Evolutionary conservation across 768 basidiomycete species (phyloP).

Genomic region (Suillus lakei): DNA sequence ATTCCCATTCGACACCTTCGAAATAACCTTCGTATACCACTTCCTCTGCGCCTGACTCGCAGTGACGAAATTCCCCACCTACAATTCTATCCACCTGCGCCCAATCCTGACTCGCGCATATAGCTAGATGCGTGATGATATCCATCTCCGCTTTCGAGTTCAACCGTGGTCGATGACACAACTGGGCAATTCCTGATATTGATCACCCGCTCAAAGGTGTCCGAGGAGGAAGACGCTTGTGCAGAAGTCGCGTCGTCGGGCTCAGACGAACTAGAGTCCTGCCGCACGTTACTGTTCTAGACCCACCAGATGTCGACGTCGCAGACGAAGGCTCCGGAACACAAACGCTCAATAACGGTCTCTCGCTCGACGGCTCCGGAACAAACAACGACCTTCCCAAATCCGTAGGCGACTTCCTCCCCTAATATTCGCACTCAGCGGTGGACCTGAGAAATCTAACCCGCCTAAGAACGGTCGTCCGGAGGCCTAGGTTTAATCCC

Average conservation of each 20-base stretch:
- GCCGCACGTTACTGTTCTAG: conserved; percentile 21
- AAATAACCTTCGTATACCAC: conserved; percentile 91
- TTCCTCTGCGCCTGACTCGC: conserved; percentile 95
- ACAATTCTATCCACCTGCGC: conserved; percentile 85
- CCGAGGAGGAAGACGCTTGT: conserved; percentile 22
- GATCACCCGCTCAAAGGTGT: conserved; percentile 81
- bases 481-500: conserved; percentile 9
- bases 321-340: conserved; percentile 34
- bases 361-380: conserved; percentile 54
- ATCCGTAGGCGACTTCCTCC: conserved; percentile 37
- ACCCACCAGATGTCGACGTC: background rate
- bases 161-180: conserved; percentile 89
- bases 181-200: conserved; percentile 93
- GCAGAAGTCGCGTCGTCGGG: conserved; percentile 43
- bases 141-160: conserved; percentile 90
- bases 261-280: conserved; percentile 50
- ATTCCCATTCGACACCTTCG: conserved; percentile 83
- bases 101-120: conserved; percentile 96
- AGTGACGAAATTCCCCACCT: conserved; percentile 93
- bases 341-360: conserved; percentile 38
- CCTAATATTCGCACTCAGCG: conserved; percentile 31
- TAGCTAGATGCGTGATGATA: conserved; percentile 95
- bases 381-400: conserved; percentile 26
- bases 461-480: conserved; percentile 54
- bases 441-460: conserved; percentile 67